Conservation (phyloP, 2,329 filamentous ascomycete species). For the Ophiosphaerella herpotricha region DNA sequence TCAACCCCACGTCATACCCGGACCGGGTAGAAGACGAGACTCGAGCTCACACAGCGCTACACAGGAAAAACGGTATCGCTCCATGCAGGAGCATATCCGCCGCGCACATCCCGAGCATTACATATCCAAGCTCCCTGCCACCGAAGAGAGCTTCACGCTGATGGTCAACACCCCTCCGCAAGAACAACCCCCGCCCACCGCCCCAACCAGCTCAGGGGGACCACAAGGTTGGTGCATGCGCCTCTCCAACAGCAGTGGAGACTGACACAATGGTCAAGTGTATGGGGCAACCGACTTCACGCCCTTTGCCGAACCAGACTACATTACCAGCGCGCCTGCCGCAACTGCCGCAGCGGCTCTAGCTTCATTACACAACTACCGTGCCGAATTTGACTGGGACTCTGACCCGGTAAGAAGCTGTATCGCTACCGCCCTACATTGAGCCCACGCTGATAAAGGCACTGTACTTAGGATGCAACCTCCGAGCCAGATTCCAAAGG, state of each 20-base stretch:
- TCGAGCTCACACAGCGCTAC: conserved; percentile 1
- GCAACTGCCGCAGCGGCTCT: conserved; percentile 83
- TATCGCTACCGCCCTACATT: conserved; percentile 13
- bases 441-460: conserved; percentile 23
- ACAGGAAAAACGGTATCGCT: conserved; percentile 93
- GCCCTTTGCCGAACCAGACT: conserved; percentile 69
- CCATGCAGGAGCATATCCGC: conserved; percentile 99
- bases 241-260: conserved; percentile 37
- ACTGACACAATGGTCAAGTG: conserved; percentile 44
- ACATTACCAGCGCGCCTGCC: conserved; percentile 67
- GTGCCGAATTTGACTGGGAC: conserved; percentile 64
- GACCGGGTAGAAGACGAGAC: not conserved
- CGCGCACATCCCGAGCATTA: conserved; percentile 96
- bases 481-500: conserved; percentile 47
- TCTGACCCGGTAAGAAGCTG: conserved; percentile 41
- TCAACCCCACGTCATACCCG: conserved; percentile 24
- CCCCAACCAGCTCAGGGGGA: conserved; percentile 45
- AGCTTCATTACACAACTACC: conserved; percentile 81
- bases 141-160: conserved; percentile 90
- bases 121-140: conserved; percentile 95
- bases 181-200: conserved; percentile 64
- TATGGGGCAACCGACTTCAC: conserved; percentile 64
- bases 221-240: conserved; percentile 37
- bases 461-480: conserved; percentile 38
- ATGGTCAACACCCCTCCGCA: conserved; percentile 93